phyloP scores from a whole-genome alignment of 306 rosid species.

The Styphnolobium japonicum region DNA sequence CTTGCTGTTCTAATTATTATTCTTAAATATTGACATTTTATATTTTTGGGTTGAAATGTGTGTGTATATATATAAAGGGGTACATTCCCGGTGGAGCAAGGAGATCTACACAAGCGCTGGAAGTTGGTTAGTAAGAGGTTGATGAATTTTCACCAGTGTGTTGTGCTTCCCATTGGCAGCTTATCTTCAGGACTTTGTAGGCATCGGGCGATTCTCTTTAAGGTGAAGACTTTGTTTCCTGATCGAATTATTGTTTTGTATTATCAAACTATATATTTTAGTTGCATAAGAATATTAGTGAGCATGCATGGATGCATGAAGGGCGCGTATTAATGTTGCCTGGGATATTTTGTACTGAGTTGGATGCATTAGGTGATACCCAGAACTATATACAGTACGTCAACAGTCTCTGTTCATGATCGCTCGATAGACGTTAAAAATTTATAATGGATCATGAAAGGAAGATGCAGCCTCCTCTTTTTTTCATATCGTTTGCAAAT shows the following conservation, averaged over 20 bases:
- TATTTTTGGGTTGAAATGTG: slow-evolving; percentile 13
- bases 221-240: slow-evolving; percentile 50
- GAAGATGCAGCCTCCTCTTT: neutral
- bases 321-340: neutral
- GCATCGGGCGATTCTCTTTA: slow-evolving; percentile 96
- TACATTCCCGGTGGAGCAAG: slow-evolving; percentile 80
- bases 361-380: neutral
- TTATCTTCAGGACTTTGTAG: slow-evolving; percentile 88
- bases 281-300: neutral
- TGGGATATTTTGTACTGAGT: neutral
- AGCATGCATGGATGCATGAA: neutral
- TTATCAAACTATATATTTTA: neutral
- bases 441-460: neutral
- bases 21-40: neutral
- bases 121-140: slow-evolving; percentile 75
- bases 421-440: neutral
- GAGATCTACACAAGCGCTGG: slow-evolving; percentile 80
- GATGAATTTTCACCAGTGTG: slow-evolving; percentile 76
- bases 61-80: slow-evolving; percentile 58
- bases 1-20: neutral
- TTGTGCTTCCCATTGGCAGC: slow-evolving; percentile 89
- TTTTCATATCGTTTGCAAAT: neutral
- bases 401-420: neutral
- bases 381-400: neutral
- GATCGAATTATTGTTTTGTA: neutral